Evolutionary conservation across 1,284 basidiomycete species (phyloP), one percentile per base, ranked within the genome.

Genomic region (Pseudozyma tsukubaensis): DNA sequence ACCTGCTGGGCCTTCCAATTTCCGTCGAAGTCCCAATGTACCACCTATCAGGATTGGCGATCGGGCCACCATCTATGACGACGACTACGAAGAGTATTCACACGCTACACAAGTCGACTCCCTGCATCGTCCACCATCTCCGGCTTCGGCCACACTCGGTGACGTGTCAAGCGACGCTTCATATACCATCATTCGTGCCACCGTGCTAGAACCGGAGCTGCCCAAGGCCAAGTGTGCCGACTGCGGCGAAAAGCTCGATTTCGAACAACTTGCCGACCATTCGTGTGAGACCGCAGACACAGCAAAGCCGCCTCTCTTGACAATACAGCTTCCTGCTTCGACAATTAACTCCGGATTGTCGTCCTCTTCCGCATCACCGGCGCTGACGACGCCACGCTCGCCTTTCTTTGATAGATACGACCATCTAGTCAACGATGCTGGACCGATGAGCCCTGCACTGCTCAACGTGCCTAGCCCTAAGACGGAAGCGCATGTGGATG

Each of bases 181-280:
- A 4, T 61, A 52, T 18, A 57, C 50, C 12, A 62, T 65, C 11
- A 58, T 54, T 18, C 68, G 77, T n/a, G 62, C 67, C 2, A 80
- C 76, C 1, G 69, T 74, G 2, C 50, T 68, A 12, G 71, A 74
- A 37, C 70, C 77, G 0, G 66, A 63, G 0, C 57, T 77, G 35
- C 78, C 78, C 10, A 73, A 69, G 52, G 78, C 78, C 16, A 79
- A 74, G 39, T 80, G 78, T 44, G 78, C 78, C 21, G 78, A 80
- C 45, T 80, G 78, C 50, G 74, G 74, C 40, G 71, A 68, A 39
- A 51, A 56, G 45, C 57, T 80, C 32, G 63, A 65, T 29, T 77
- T 80, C 44, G 77, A 80, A 47, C 77, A 80, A 50, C 66, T 80
- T 18, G 71, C 66, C 24, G 55, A 49, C 18, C 78, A 80, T 45